These are phyloP conservation scores for Taiozyma sp. DNA, from an alignment of 1,139 yeast genomes.

Conservation along the genomic window DNA sequence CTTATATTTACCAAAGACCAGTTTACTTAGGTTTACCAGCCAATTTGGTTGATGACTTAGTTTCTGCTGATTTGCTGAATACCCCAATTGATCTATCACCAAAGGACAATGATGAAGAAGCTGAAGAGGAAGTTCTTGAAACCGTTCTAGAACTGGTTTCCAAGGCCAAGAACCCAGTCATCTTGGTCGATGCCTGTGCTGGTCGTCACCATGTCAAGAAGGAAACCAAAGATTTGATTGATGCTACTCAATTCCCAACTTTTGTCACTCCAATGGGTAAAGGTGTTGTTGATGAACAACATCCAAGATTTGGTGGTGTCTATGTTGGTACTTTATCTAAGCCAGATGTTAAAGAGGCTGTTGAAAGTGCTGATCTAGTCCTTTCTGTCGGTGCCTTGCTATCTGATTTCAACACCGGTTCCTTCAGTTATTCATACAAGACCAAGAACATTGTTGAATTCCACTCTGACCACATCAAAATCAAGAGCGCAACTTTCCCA, in stretches of 20 bases:
- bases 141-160: slow-evolving; percentile 47
- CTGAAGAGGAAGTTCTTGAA: slow-evolving; percentile 70
- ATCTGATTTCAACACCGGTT: slow-evolving; percentile 88
- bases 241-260: slow-evolving; percentile 73
- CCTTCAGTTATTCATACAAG: slow-evolving; percentile 77
- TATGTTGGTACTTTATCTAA: slow-evolving; percentile 77
- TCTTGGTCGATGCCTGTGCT: slow-evolving; percentile 86
- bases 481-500: slow-evolving; percentile 71
- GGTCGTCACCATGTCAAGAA: slow-evolving; percentile 65
- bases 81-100: slow-evolving; percentile 62
- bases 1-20: slow-evolving; percentile 72
- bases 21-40: slow-evolving; percentile 83
- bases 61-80: slow-evolving; percentile 51
- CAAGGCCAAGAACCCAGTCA: slow-evolving; percentile 62
- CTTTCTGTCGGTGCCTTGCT: slow-evolving; percentile 77
- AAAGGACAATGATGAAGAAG: slow-evolving; percentile 60
- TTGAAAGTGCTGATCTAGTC: slow-evolving; percentile 73
- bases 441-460: slow-evolving; percentile 81
- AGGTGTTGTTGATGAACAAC: slow-evolving; percentile 69
- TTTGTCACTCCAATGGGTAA: slow-evolving; percentile 92
- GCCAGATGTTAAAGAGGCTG: slow-evolving; percentile 72
- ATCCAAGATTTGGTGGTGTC: slow-evolving; percentile 80
- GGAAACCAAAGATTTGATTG: slow-evolving; percentile 61
- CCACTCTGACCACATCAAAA: slow-evolving; percentile 84
- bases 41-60: slow-evolving; percentile 64